Conservation (phyloP, 805 yeast genomes). For the Myxozyma sirexii region DNA sequence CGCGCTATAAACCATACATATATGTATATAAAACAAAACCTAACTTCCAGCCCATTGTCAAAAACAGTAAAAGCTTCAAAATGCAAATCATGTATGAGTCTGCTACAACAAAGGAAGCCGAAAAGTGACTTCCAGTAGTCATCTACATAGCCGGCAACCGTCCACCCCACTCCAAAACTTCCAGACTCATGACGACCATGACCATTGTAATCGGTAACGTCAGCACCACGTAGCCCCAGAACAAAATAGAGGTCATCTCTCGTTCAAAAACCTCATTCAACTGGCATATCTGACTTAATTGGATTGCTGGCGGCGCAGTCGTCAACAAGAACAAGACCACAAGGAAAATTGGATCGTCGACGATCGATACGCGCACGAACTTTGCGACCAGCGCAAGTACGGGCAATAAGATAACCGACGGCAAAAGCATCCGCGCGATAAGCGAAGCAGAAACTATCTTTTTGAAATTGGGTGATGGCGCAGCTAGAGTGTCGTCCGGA, state of each 20-base stretch:
- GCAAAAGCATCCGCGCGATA: conserved; percentile 62
- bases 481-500: conserved; percentile 54
- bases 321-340: conserved; percentile 62
- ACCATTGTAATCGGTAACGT: conserved; percentile 62
- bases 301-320: conserved; percentile 69
- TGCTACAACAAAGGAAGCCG: too few relatives aligned
- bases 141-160: conserved; percentile 15
- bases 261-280: conserved; percentile 60
- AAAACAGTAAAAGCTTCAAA: too few relatives aligned
- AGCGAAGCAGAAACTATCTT: conserved; percentile 56
- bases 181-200: conserved; percentile 57
- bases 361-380: conserved; percentile 51
- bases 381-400: conserved; percentile 56
- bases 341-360: conserved; percentile 61
- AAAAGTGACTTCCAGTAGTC: too few relatives aligned
- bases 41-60: too few relatives aligned
- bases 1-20: too few relatives aligned
- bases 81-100: too few relatives aligned
- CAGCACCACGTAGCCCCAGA: conserved; percentile 67
- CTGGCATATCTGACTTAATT: conserved; percentile 65
- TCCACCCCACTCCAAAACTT: conserved; percentile 57
- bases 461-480: conserved; percentile 33
- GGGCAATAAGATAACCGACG: conserved; percentile 58
- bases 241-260: conserved; percentile 66
- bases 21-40: too few relatives aligned